Evolutionary conservation across 1,139 yeast genomes (phyloP), one percentile per base, ranked within the genome.

Genomic region (Geotrichum citri-aurantii): DNA sequence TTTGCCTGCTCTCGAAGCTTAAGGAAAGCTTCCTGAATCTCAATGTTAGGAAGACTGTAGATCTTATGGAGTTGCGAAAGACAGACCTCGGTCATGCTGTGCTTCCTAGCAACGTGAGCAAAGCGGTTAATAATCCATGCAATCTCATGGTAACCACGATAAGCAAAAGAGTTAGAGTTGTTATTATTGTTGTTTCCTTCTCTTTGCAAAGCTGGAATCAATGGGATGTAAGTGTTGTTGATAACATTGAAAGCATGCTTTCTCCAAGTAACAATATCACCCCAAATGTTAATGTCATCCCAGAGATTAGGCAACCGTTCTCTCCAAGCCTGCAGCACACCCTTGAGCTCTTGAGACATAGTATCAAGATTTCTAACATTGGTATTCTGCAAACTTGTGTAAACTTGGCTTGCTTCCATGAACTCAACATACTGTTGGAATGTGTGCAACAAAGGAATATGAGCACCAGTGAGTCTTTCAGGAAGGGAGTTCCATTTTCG

Each of bases 71-170:
- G 77, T 70, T 95, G 98, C 64, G 85, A 87, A 63, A 92, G 86
- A 76, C 99, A 95, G 55, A 95, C 99, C 60, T 93, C 98, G 0
- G 97, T 88, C 95, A 95, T 89, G 63, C 88, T 86, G 71, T 95
- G 99, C 72, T 91, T 90, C 65, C 99, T 81, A 0, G 99, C 98
- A 54, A 93, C 98, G 75, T 95, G 99, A 0, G 99, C 99, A 78
- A 95, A 95, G 61, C 99, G 77, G 73, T 95, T 95, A 68, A 95
- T 93, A 12, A 95, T 97, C 98, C 99, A 95, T 1, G 99, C 99
- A 70, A 93, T 91, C 73, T 95, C 99, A 71, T 95, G 99, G 75
- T 89, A 95, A 1, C 99, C 99, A 64, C 99, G 81, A 72, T 91
- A 95, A 1, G 97, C 98, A 69, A 90, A 91, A 0, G 97, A 90